Evolutionary conservation across 2,329 filamentous ascomycete genomes (phyloP), one percentile per base, ranked within the genome.

Genomic region (Aspergillus versicolor): DNA sequence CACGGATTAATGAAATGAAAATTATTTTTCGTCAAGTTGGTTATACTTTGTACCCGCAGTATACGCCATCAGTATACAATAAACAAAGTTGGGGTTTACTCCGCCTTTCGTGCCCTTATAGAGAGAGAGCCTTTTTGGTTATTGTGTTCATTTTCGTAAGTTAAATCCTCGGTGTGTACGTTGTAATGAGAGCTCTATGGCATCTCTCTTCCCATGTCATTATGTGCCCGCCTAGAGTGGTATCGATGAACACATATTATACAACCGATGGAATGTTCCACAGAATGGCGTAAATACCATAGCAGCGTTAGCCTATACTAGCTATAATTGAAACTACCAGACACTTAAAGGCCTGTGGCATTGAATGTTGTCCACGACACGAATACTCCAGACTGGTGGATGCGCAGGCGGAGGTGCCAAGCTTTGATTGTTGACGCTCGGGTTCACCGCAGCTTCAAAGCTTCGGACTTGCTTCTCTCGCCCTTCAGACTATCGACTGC

Each of bases 341-440:
- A 11, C 3, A 30, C 8, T 9, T 11, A 30, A 30, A 11, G 9
- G 9, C 9, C 27, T 11, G 9, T 9, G 27, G 3, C 3, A 30
- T 30, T 30, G 27, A 11, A 30, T 3, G 27, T 30, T 30, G 27
- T 11, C 27, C 9, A 30, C 9, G 27, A 4, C 27, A 30, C 27
- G 27, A 30, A 30, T 21, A 21, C 21, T 21, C 21, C 21, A 21
- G 3, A 9, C 27, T 30, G 27, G 27, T 30, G 27, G 9, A 30
- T 30, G 27, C 9, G 34, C 34, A 37, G 34, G 13, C 34, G 15
- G 19, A 12, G 19, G 38, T 34, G 48, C 48, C 48, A 51, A 51
- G 48, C 40, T 51, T 51, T 41, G 34, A 13, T 44, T 42, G 27
- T 52, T 43, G 49, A 52, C 49, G 7, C 34, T 19, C 51, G 43